phyloP scores from a whole-genome alignment of 2,329 filamentous ascomycete species.

The Claviceps pusilla region DNA sequence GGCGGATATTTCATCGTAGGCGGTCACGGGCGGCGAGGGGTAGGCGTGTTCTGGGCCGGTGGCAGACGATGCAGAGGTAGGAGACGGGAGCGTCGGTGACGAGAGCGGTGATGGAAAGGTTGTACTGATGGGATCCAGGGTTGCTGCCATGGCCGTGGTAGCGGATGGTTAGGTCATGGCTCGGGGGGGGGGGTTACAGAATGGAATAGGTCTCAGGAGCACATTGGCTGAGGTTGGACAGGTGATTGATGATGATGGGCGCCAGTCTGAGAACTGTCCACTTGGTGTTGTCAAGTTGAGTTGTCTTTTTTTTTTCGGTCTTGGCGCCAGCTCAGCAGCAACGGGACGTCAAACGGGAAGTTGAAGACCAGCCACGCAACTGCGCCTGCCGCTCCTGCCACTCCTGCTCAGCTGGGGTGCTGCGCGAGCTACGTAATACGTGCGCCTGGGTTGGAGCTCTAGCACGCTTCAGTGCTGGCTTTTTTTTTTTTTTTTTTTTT shows the following conservation, averaged over 20 bases:
- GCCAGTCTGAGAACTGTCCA: background rate
- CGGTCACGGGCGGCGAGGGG: slow-evolving; percentile 9
- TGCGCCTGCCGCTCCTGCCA: background rate
- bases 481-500: no score
- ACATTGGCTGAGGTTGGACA: background rate
- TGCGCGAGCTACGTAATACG: no score
- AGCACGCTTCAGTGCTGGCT: no score
- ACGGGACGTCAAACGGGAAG: no score
- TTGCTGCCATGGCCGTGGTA: slow-evolving; percentile 11
- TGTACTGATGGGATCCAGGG: slow-evolving; percentile 11
- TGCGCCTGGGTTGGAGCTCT: no score
- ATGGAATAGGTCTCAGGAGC: background rate
- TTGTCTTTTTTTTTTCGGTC: background rate
- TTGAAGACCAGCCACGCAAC: background rate
- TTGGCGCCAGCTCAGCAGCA: no score
- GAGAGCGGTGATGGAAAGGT: slow-evolving; percentile 7
- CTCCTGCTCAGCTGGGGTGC: background rate
- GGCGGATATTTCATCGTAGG: slow-evolving; percentile 18
- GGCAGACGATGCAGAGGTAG: background rate
- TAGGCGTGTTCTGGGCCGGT: background rate
- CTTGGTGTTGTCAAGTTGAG: background rate
- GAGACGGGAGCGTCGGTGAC: background rate
- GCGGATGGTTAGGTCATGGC: background rate
- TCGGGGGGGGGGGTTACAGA: background rate
- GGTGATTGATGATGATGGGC: background rate